Conservation (phyloP, 1,284 basidiomycete genomes). For the Amylostereum areolatum region DNA sequence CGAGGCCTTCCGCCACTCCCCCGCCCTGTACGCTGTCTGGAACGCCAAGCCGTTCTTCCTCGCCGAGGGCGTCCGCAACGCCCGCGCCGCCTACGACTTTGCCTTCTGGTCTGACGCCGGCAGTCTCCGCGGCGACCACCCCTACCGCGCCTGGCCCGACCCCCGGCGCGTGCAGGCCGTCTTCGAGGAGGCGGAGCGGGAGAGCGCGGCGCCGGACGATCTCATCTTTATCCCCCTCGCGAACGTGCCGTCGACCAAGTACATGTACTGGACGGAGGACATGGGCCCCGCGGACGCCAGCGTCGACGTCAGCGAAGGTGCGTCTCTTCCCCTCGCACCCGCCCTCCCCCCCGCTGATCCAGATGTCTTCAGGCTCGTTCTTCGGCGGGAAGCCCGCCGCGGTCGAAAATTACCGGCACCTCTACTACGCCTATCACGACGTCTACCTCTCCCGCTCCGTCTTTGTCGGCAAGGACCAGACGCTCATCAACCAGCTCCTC, state of each 20-base stretch:
- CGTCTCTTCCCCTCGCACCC: too few relatives aligned
- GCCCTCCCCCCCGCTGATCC: background rate
- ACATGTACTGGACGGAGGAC: constrained; percentile 34
- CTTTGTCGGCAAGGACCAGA: constrained; percentile 53
- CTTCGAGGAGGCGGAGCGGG: constrained; percentile 25
- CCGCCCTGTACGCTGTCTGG: constrained; percentile 49
- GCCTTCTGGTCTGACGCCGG: constrained; percentile 52
- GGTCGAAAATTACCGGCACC: constrained; percentile 34
- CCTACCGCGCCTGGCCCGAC: constrained; percentile 40
- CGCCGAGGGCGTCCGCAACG: constrained; percentile 29
- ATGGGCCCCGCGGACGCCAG: constrained; percentile 37
- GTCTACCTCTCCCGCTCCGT: constrained; percentile 33
- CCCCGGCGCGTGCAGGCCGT: constrained; percentile 30
- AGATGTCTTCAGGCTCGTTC: constrained; percentile 38
- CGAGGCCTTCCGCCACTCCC: constrained; percentile 33
- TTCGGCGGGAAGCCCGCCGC: constrained; percentile 41
- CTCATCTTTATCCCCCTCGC: constrained; percentile 40
- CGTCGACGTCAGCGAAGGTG: constrained; percentile 42
- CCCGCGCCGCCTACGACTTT: constrained; percentile 34
- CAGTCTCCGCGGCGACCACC: constrained; percentile 36
- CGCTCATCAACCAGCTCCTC: constrained; percentile 43
- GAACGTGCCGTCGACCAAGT: constrained; percentile 22
- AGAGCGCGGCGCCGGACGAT: constrained; percentile 23
- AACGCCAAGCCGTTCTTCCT: constrained; percentile 47
- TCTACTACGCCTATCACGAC: constrained; percentile 45